Conservation (phyloP, 805 yeast genomes). For the Ogataea trehaloabstinens region DNA sequence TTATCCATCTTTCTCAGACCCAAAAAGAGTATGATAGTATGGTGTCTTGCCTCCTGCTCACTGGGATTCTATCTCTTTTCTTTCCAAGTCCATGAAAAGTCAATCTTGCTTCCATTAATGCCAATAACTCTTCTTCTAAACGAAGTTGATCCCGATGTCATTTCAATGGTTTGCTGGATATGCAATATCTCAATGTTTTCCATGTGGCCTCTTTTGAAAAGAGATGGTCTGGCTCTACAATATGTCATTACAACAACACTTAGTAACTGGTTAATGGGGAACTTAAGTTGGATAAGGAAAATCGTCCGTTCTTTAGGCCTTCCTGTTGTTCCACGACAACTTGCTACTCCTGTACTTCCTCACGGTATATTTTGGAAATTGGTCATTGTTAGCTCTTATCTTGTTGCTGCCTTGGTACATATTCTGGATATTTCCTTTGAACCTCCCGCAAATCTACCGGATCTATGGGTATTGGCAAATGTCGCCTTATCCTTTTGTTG, state of each 20-base stretch:
- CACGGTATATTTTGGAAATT: conserved; percentile 46
- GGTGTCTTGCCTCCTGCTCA: conserved; percentile 80
- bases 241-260: conserved; percentile 58
- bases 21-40: conserved; percentile 49
- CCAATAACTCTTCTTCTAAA: conserved; percentile 73
- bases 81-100: conserved; percentile 95
- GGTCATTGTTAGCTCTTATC: conserved; percentile 48
- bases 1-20: conserved; percentile 50
- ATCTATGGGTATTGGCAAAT: conserved; percentile 80
- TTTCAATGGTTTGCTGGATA: conserved; percentile 84
- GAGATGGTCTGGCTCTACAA: conserved; percentile 73
- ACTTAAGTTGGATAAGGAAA: conserved; percentile 52
- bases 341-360: conserved; percentile 44
- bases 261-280: conserved; percentile 80
- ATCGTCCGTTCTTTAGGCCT: conserved; percentile 20
- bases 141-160: conserved; percentile 52
- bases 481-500: conserved; percentile 72
- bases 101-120: conserved; percentile 81
- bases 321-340: conserved; percentile 24
- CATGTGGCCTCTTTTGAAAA: conserved; percentile 79
- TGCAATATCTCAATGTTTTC: conserved; percentile 82
- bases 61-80: conserved; percentile 88
- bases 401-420: conserved; percentile 51
- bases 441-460: conserved; percentile 71
- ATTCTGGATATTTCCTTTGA: conserved; percentile 45